phyloP scores from a whole-genome alignment of 768 basidiomycete species.

The Mycena vulgaris region DNA sequence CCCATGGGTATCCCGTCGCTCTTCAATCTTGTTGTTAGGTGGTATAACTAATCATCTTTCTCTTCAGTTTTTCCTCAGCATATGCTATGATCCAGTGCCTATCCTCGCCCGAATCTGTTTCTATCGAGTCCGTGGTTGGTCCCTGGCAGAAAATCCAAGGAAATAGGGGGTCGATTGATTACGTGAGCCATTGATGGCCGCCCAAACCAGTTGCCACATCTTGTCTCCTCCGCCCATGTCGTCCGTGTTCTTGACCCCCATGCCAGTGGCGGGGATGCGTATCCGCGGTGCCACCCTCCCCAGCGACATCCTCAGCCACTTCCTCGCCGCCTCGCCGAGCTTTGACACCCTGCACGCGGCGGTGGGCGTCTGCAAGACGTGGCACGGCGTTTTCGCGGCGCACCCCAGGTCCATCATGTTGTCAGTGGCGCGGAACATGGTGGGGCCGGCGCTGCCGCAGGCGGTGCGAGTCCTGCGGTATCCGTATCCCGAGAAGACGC shows the following conservation, averaged over 20 bases:
- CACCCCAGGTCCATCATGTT: conserved; percentile 6
- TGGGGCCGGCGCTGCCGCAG: conserved; percentile 30
- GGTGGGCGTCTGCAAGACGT: conserved; percentile 27
- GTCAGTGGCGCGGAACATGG: conserved; percentile 25
- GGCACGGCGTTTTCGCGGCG: conserved; percentile 20
- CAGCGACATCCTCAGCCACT: not conserved
- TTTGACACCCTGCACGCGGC: conserved; percentile 27
- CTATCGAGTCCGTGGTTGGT: no score
- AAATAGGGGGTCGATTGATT: no score
- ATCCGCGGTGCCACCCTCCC: not conserved
- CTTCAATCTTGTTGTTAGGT: no score
- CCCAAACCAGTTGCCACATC: not conserved
- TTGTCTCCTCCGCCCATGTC: not conserved
- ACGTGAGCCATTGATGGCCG: not conserved
- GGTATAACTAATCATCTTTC: no score
- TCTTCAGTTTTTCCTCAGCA: no score
- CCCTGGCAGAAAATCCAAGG: no score
- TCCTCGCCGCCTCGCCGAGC: conserved; percentile 12
- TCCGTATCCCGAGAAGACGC: conserved; percentile 35
- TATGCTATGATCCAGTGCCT: no score
- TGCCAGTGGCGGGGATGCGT: not conserved
- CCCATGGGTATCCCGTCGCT: no score
- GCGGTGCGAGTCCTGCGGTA: conserved; percentile 34
- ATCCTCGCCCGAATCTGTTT: no score
- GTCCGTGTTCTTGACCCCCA: not conserved